Percentiles rank a stretch among this genome's conserved stretches.
phyloP scores from a whole-genome alignment of 1,284 basidiomycete species.

The Paramarasmius palmivorus region DNA sequence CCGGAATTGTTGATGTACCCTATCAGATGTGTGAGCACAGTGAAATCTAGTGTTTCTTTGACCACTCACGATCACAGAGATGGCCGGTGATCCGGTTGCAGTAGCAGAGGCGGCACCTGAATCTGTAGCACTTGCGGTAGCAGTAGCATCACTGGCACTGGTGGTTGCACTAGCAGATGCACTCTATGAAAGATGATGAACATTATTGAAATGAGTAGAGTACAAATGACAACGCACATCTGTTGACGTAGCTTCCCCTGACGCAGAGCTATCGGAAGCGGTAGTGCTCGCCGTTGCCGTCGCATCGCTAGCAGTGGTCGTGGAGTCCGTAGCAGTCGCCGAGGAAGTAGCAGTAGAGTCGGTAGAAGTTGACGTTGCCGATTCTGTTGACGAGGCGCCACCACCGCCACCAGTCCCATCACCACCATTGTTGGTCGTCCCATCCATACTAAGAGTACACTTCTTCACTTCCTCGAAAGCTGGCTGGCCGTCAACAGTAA shows the following conservation, averaged over 20 bases:
- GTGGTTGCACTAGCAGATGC: background rate
- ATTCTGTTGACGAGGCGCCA: constrained; percentile 16
- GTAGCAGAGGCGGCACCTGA: constrained; percentile 10
- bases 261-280: constrained; percentile 5
- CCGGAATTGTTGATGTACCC: constrained; percentile 27
- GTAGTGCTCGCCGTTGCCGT: background rate
- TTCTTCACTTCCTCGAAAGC: constrained; percentile 59
- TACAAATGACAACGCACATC: constrained; percentile 7
- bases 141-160: background rate
- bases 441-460: constrained; percentile 46
- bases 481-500: constrained; percentile 49
- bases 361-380: constrained; percentile 14
- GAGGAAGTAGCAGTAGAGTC: constrained; percentile 8
- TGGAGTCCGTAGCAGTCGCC: constrained; percentile 17
- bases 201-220: background rate
- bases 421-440: constrained; percentile 14
- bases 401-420: constrained; percentile 18
- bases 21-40: constrained; percentile 11
- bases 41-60: constrained; percentile 4
- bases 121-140: constrained; percentile 11
- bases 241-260: background rate
- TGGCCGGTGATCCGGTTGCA: constrained; percentile 11
- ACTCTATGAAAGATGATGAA: background rate
- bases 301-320: constrained; percentile 6
- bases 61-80: constrained; percentile 17